Evolutionary conservation across 768 basidiomycete species (phyloP), one percentile per base, ranked within the genome.

Genomic region (Strobilomyces dryophilus): DNA sequence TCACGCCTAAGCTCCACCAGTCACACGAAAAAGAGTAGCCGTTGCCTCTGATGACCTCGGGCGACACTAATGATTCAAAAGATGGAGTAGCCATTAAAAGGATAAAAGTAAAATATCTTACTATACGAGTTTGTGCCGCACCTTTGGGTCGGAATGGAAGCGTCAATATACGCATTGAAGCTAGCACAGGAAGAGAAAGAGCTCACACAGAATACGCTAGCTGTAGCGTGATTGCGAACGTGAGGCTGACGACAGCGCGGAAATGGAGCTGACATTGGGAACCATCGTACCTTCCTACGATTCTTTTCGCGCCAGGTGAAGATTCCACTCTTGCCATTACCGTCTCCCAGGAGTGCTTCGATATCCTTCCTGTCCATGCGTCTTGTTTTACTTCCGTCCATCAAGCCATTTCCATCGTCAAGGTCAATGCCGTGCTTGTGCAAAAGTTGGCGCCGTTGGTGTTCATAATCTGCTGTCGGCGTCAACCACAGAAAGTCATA

Each of bases 1-100:
- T 98, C 50, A 97, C 89, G 12, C 94, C 95, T 43, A 98, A 80
- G 72, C 89, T 92, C 95, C 95, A 99, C 94, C 94, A 98, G 66
- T 98, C 95, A 67, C 93, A 95, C 34, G 87, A 89, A 72, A 90
- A 95, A 36, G 87, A 84, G 71, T 98, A 98, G 24, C 94, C 95
- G 65, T 91, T 88, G 20, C 89, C 89, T 61, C 89, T 82, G 65
- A 93, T 91, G 43, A 92, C 91, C 69, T 92, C 90, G 40, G 90
- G 91, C 9, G 89, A 91, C 89, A 92, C 91, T 92, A 57, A 43
- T 49, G 56, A 55, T 31, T 6, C 6, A 29, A 29, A 53, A 53
- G 60, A 61, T 53, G 61, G 64, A 64, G 55, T 39, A 11, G 66
- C 61, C 55, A 62, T 56, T 57, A 58, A 57, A 66, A 59, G 57